phyloP scores from a whole-genome alignment of 208 protist genomes.

The Zelonia costaricensis region DNA sequence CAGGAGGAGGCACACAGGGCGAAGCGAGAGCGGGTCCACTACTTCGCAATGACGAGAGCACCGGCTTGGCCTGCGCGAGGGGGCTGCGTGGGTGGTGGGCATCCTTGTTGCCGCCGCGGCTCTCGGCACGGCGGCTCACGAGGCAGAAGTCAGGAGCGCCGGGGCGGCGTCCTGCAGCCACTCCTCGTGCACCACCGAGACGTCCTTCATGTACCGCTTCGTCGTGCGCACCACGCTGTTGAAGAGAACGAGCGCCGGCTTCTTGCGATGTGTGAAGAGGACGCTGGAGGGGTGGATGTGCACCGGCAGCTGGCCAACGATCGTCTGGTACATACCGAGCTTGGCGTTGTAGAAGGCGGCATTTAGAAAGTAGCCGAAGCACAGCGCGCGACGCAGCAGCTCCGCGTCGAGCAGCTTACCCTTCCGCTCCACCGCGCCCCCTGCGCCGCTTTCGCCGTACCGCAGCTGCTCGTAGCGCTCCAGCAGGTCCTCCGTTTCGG shows the following conservation, averaged over 20 bases:
- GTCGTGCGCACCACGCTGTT: constrained; percentile 89
- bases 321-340: constrained; percentile 79
- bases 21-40: too few relatives aligned
- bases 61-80: too few relatives aligned
- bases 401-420: constrained; percentile 64
- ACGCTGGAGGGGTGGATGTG: constrained; percentile 89
- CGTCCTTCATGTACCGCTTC: constrained; percentile 91
- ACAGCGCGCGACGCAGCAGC: constrained; percentile 78
- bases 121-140: constrained; percentile 17
- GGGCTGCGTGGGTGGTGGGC: too few relatives aligned
- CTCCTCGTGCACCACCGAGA: constrained; percentile 87
- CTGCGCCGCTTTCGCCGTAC: constrained; percentile 11
- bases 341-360: constrained; percentile 91
- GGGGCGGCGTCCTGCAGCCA: constrained; percentile 85
- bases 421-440: background rate
- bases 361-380: constrained; percentile 87
- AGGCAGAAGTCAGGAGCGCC: constrained; percentile 45
- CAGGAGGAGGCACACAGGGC: too few relatives aligned
- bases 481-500: constrained; percentile 29
- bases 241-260: constrained; percentile 86
- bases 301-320: constrained; percentile 79
- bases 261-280: constrained; percentile 80
- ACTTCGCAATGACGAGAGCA: too few relatives aligned
- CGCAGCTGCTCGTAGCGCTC: constrained; percentile 25
- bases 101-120: background rate